phyloP scores from a whole-genome alignment of 2,329 filamentous ascomycete genomes.

The Aureobasidium sp. region DNA sequence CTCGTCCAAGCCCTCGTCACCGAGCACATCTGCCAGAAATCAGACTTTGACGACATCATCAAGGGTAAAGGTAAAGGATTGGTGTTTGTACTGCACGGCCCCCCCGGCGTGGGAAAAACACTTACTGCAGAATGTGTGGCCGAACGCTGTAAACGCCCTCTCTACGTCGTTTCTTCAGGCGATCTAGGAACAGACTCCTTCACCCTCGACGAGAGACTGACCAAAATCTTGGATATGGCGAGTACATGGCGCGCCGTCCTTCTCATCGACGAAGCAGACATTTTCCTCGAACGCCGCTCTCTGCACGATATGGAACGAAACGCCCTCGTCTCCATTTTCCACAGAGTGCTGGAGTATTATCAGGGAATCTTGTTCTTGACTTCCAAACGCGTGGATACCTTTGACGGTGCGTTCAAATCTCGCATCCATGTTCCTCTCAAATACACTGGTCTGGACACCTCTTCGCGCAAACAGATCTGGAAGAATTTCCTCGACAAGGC shows the following conservation, averaged over 20 bases:
- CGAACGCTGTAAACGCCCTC: conserved; percentile 5
- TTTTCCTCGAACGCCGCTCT: conserved; percentile 23
- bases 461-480: conserved; percentile 6
- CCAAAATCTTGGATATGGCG: neutral
- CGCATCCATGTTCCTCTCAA: conserved; percentile 3
- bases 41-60: conserved; percentile 25
- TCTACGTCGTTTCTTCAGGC: conserved; percentile 9
- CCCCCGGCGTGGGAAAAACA: conserved; percentile 33
- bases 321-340: conserved; percentile 25
- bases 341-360: conserved; percentile 34
- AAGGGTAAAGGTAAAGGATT: conserved; percentile 32
- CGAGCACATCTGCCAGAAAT: conserved; percentile 22
- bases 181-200: neutral
- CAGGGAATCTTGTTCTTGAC: conserved; percentile 33
- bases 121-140: conserved; percentile 22
- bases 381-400: conserved; percentile 25
- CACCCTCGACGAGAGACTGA: neutral
- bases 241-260: conserved; percentile 25
- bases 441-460: neutral
- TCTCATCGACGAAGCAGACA: conserved; percentile 34
- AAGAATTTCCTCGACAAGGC: neutral
- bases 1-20: conserved; percentile 28
- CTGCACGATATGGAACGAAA: conserved; percentile 20
- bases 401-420: conserved; percentile 11
- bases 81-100: conserved; percentile 30